Evolutionary conservation across 2,329 filamentous ascomycete species (phyloP).

Genomic region (Chlorencoelia australis): DNA sequence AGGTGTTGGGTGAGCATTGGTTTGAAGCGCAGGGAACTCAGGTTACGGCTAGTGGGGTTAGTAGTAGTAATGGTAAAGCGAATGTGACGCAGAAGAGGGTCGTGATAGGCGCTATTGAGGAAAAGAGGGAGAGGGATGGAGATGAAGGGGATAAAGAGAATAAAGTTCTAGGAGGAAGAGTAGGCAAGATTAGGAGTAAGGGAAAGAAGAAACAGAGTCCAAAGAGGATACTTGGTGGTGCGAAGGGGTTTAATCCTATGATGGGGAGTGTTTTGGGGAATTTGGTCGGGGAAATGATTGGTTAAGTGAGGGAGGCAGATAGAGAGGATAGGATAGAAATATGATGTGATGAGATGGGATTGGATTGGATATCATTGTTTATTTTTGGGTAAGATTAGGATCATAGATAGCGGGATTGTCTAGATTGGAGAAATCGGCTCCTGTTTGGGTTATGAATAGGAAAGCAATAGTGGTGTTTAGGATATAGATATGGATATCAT

Average conservation of each 20-base stretch:
- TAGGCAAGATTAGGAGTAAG: not conserved
- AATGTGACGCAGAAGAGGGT: slow-evolving; percentile 8
- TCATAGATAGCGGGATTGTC: not conserved
- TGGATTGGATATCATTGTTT: not conserved
- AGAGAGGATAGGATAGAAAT: slow-evolving; percentile 1
- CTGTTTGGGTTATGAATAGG: not conserved
- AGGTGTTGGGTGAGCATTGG: slow-evolving; percentile 55
- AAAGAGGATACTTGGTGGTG: slow-evolving; percentile 47
- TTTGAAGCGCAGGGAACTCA: slow-evolving; percentile 48
- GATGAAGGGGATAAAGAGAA: slow-evolving; percentile 3
- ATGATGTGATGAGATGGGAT: not conserved
- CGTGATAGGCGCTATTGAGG: slow-evolving; percentile 7
- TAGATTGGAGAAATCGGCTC: not conserved
- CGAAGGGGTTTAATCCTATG: slow-evolving; percentile 39
- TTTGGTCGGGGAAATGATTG: slow-evolving; percentile 40
- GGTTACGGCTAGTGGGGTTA: slow-evolving; percentile 24
- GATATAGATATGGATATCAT: not conserved
- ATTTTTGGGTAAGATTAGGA: slow-evolving; percentile 1
- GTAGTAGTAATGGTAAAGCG: too few species aligned
- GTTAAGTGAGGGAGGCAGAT: not conserved
- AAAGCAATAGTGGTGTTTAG: not conserved
- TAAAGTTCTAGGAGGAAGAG: slow-evolving; percentile 1
- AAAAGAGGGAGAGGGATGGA: slow-evolving; percentile 1
- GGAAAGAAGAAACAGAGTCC: slow-evolving; percentile 28
- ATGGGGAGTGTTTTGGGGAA: slow-evolving; percentile 43